Conservation (phyloP, 257 asterid species). For the Penstemon eatonii region DNA sequence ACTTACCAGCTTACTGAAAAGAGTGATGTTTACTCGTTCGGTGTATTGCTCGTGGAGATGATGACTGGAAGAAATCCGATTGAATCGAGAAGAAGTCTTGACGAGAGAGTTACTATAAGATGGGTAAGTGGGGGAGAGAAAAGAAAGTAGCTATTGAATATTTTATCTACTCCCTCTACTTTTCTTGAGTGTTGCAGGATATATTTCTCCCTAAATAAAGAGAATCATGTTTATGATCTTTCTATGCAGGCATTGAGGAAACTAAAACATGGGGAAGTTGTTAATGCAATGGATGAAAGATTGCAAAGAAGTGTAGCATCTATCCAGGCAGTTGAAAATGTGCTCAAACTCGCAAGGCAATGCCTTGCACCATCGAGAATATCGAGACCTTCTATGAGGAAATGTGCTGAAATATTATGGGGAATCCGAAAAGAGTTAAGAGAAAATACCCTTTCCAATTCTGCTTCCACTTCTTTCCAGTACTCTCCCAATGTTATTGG, state of each 20-base stretch:
- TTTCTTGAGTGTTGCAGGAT: too few relatives aligned
- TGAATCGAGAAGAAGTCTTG: constrained; percentile 37
- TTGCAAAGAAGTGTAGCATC: constrained; percentile 48
- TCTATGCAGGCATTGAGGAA: constrained; percentile 52
- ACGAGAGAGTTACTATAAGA: constrained; percentile 51
- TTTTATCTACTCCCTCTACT: too few relatives aligned
- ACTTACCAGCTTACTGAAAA: constrained; percentile 66
- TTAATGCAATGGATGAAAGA: constrained; percentile 66
- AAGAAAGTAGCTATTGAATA: too few relatives aligned
- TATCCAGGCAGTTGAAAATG: constrained; percentile 45
- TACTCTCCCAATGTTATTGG: constrained; percentile 32
- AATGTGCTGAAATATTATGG: constrained; percentile 67
- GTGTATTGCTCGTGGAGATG: constrained; percentile 69
- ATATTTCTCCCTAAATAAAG: background rate
- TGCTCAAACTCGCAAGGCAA: constrained; percentile 57
- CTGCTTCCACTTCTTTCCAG: constrained; percentile 31
- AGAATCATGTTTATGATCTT: constrained; percentile 8
- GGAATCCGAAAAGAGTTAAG: constrained; percentile 47
- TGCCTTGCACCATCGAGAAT: constrained; percentile 63
- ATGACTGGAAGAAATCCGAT: constrained; percentile 64
- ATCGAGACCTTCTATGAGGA: constrained; percentile 66
- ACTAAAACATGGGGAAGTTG: constrained; percentile 46
- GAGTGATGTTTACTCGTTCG: constrained; percentile 81
- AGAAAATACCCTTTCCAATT: constrained; percentile 22
- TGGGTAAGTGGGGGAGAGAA: constrained; percentile 48